phyloP scores from a whole-genome alignment of 805 yeast species.

The Danielia reshetovae region DNA sequence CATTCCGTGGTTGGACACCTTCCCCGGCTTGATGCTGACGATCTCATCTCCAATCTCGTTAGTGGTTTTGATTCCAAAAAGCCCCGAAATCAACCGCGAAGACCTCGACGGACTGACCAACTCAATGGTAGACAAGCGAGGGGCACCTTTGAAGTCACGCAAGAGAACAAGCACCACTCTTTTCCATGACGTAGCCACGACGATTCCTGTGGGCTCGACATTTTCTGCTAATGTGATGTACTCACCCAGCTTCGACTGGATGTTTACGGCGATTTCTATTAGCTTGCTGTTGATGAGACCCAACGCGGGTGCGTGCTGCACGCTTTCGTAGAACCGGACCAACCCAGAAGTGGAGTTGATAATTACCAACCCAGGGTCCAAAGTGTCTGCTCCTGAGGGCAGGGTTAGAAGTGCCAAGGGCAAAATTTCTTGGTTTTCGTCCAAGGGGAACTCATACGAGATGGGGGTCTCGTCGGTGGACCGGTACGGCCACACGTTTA shows the following conservation, averaged over 20 bases:
- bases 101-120: slow-evolving; percentile 11
- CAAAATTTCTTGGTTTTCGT: slow-evolving; percentile 9
- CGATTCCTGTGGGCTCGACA: slow-evolving; percentile 72
- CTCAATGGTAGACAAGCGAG: slow-evolving; percentile 37
- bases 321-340: slow-evolving; percentile 68
- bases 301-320: slow-evolving; percentile 64
- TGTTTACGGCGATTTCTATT: slow-evolving; percentile 40
- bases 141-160: slow-evolving; percentile 66
- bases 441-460: slow-evolving; percentile 49
- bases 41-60: slow-evolving; percentile 42
- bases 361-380: slow-evolving; percentile 68
- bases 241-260: slow-evolving; percentile 44
- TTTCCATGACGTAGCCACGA: slow-evolving; percentile 66
- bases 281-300: slow-evolving; percentile 47
- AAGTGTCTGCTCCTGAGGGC: slow-evolving; percentile 48
- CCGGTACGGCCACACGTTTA: slow-evolving; percentile 66
- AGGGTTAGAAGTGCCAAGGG: slow-evolving; percentile 58
- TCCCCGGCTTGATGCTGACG: slow-evolving; percentile 55
- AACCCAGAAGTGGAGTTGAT: slow-evolving; percentile 57
- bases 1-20: slow-evolving; percentile 45
- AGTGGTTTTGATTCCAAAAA: slow-evolving; percentile 10
- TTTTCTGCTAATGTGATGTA: slow-evolving; percentile 51
- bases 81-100: slow-evolving; percentile 8
- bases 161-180: slow-evolving; percentile 59
- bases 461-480: slow-evolving; percentile 59